These are phyloP conservation scores for Globisporangium heterothallicum DNA, from an alignment of 352 stramenopile species.

Conservation along the genomic window DNA sequence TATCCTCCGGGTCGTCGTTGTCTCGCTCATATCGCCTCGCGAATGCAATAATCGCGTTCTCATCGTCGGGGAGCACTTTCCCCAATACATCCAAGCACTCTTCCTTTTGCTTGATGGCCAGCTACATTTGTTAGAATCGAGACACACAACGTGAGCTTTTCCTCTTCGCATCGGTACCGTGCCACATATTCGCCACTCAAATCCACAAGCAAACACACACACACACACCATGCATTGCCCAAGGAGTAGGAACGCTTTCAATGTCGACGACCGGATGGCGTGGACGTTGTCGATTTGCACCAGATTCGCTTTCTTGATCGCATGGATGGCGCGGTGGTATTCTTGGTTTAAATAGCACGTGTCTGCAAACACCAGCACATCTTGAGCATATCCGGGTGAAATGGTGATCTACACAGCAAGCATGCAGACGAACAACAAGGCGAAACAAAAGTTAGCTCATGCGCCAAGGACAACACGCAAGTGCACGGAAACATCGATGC, in stretches of 20 bases:
- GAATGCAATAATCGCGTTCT: constrained; percentile 50
- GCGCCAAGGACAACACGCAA: background rate
- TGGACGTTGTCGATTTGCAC: constrained; percentile 25
- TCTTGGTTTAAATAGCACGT: constrained; percentile 63
- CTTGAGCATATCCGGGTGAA: constrained; percentile 29
- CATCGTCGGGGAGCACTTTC: constrained; percentile 51
- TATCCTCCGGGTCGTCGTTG: constrained; percentile 11
- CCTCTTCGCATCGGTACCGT: no score
- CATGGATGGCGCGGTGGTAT: constrained; percentile 75
- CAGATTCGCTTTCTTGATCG: constrained; percentile 46
- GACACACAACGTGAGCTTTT: background rate
- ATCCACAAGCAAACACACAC: constrained; percentile 2
- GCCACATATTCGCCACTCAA: no score
- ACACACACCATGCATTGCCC: constrained; percentile 65
- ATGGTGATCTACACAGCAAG: constrained; percentile 36
- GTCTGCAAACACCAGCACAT: constrained; percentile 76
- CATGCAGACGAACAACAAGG: constrained; percentile 6
- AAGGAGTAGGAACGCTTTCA: constrained; percentile 52
- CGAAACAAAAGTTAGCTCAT: background rate
- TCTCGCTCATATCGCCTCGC: constrained; percentile 32
- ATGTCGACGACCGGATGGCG: constrained; percentile 17
- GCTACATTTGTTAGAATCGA: constrained; percentile 15
- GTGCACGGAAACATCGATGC: background rate
- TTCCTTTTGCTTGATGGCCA: constrained; percentile 80
- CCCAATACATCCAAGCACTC: constrained; percentile 71